Evolutionary conservation across 75 land plant genomes (phyloP).

Genomic region (Isoetes taiwanensis): DNA sequence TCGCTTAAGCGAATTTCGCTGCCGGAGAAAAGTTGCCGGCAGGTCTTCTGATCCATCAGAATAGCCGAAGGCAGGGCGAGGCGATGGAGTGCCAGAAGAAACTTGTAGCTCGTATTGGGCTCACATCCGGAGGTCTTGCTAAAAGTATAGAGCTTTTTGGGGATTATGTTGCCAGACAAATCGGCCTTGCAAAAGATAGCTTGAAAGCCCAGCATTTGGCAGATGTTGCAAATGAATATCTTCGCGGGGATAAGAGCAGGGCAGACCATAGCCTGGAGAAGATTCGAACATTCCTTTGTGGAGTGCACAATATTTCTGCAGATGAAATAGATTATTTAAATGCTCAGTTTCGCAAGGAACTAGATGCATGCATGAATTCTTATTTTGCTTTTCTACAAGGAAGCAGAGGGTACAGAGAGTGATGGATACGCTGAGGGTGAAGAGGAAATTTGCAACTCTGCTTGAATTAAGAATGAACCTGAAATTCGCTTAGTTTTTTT

Average conservation of each 20-base stretch:
- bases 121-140: neutral
- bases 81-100: neutral
- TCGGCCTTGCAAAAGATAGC: neutral
- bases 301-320: too few species aligned
- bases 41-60: too few species aligned
- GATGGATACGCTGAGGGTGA: neutral
- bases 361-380: neutral
- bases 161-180: constrained; percentile 4
- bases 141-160: constrained; percentile 1
- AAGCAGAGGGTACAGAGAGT: neutral
- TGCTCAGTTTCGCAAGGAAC: neutral
- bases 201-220: neutral
- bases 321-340: neutral
- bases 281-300: neutral
- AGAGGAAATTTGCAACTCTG: neutral
- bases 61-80: neutral
- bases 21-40: too few species aligned
- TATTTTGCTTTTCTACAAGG: neutral
- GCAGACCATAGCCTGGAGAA: neutral
- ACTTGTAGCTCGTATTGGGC: neutral
- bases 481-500: too few species aligned
- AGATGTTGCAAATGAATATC: neutral
- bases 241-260: neutral
- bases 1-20: too few species aligned
- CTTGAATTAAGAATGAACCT: too few species aligned